Evolutionary conservation across 2,329 filamentous ascomycete genomes (phyloP).

Genomic region (Moelleriella libera): DNA sequence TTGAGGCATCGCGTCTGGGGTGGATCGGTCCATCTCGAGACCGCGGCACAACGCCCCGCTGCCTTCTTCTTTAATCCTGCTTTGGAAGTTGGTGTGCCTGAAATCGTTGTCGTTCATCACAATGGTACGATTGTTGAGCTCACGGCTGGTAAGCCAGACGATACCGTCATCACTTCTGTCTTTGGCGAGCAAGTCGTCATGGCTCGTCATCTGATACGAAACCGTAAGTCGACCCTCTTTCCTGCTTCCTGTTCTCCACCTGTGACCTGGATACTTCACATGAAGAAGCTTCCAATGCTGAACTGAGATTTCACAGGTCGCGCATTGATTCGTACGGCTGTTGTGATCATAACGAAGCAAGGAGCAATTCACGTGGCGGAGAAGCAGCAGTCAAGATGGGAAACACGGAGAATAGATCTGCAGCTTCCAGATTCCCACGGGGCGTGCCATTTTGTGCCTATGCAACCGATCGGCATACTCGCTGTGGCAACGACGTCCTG

Average conservation of each 20-base stretch:
- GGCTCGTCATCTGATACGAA: constrained; percentile 30
- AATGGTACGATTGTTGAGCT: constrained; percentile 51
- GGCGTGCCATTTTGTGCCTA: constrained; percentile 39
- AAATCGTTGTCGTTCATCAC: constrained; percentile 46
- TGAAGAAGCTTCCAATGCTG: no score
- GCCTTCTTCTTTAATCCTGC: constrained; percentile 48
- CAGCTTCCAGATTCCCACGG: constrained; percentile 31
- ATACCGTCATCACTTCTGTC: constrained; percentile 25
- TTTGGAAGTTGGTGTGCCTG: constrained; percentile 20
- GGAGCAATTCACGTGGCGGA: constrained; percentile 2
- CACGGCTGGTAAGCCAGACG: constrained; percentile 23
- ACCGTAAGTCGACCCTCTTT: constrained; percentile 19
- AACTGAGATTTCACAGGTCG: neutral
- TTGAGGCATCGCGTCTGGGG: constrained; percentile 42
- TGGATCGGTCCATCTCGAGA: constrained; percentile 36
- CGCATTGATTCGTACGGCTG: neutral
- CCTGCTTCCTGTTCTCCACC: neutral
- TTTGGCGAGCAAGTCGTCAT: constrained; percentile 38
- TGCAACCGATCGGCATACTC: constrained; percentile 44
- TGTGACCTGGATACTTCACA: no score
- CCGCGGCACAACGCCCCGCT: constrained; percentile 37
- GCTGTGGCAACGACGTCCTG: constrained; percentile 42
- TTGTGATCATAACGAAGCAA: constrained; percentile 1
- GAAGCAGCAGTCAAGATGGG: constrained; percentile 28
- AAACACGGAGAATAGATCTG: constrained; percentile 27